Percentiles rank a stretch among this genome's conserved stretches.
Conservation (phyloP, 495 filamentous ascomycete genomes). For the Penicillium desertorum region DNA sequence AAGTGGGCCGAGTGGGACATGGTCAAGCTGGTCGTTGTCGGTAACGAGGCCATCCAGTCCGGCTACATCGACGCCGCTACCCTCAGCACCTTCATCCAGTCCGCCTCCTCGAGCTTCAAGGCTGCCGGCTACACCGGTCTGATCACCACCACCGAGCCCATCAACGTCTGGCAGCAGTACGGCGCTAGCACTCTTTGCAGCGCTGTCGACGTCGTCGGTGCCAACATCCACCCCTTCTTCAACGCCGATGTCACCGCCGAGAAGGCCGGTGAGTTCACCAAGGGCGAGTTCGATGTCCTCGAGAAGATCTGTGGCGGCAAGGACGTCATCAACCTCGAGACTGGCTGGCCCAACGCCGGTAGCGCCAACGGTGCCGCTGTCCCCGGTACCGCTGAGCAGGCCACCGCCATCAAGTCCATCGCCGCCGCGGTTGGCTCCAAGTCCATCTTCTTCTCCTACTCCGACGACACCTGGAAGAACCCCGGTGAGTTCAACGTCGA, state of each 20-base stretch:
- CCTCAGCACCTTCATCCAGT: conserved; percentile 67
- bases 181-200: conserved; percentile 58
- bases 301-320: conserved; percentile 63
- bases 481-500: conserved; percentile 70
- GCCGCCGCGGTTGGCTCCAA: conserved; percentile 52
- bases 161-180: conserved; percentile 64
- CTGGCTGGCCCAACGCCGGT: conserved; percentile 82
- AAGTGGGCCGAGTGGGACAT: conserved; percentile 72
- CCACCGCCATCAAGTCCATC: conserved; percentile 67
- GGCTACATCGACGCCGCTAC: conserved; percentile 57
- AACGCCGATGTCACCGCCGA: conserved; percentile 61
- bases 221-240: conserved; percentile 95
- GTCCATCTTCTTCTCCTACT: conserved; percentile 76
- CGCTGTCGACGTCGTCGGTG: conserved; percentile 72
- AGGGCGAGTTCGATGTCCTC: conserved; percentile 63
- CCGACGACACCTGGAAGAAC: conserved; percentile 80
- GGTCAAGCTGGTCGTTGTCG: conserved; percentile 78
- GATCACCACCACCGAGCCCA: conserved; percentile 82
- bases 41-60: conserved; percentile 86
- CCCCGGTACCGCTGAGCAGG: conserved; percentile 66
- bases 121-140: conserved; percentile 69
- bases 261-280: conserved; percentile 72
- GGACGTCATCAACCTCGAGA: conserved; percentile 76
- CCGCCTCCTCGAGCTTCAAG: conserved; percentile 48
- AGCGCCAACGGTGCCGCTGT: conserved; percentile 67